Evolutionary conservation across 2,329 filamentous ascomycete species (phyloP).

Genomic region (Fusarium ambrosium): DNA sequence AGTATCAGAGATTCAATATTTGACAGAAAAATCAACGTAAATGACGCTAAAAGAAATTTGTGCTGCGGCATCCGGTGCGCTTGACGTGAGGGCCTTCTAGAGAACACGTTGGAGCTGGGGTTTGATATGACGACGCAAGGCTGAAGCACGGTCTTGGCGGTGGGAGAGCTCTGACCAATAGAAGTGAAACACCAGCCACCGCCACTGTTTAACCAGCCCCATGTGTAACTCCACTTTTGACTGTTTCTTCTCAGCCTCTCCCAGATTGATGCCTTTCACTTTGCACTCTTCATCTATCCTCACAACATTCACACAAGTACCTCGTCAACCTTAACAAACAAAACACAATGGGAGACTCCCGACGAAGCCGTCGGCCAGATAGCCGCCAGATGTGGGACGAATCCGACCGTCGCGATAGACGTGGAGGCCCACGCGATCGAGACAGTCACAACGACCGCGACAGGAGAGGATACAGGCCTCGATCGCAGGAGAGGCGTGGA

Average conservation of each 20-base stretch:
- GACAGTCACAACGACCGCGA: conserved; percentile 51
- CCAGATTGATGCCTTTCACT: conserved; percentile 17
- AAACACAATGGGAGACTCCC: conserved; percentile 51
- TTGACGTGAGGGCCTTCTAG: conserved; percentile 31
- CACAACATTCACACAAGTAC: background rate
- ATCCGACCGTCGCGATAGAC: conserved; percentile 57
- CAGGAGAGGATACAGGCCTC: conserved; percentile 51
- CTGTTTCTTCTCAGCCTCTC: conserved; percentile 35
- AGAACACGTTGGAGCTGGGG: conserved; percentile 42
- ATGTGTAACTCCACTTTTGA: conserved; percentile 15
- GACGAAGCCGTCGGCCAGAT: conserved; percentile 58
- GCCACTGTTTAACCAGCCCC: conserved; percentile 8
- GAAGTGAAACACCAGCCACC: conserved; percentile 36
- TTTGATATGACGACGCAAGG: conserved; percentile 44
- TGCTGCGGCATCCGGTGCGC: conserved; percentile 22
- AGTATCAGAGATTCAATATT: background rate
- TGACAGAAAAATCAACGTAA: background rate
- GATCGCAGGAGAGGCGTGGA: conserved; percentile 52
- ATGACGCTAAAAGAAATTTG: conserved; percentile 1
- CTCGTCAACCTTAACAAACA: background rate
- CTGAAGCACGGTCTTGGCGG: conserved; percentile 32
- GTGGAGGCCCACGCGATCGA: conserved; percentile 41
- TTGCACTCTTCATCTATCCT: background rate
- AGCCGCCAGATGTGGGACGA: conserved; percentile 74
- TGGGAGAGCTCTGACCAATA: conserved; percentile 41